Evolutionary conservation across 768 basidiomycete genomes (phyloP).

Genomic region (Termitomyces sp.): DNA sequence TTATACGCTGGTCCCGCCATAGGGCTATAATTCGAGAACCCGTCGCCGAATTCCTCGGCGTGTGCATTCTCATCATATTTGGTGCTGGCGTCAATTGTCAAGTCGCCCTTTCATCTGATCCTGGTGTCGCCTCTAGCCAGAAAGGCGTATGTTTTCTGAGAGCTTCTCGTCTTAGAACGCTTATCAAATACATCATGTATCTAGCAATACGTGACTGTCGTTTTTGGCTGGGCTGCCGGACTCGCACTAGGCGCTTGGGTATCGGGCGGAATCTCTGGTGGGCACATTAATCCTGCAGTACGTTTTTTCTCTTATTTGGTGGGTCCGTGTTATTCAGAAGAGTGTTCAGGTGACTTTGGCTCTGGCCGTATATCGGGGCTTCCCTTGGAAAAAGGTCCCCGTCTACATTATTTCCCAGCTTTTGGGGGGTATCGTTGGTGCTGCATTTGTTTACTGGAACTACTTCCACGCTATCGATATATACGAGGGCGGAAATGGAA

Average conservation of each 20-base stretch:
- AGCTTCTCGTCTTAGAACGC: neutral
- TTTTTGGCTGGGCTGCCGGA: conserved; percentile 57
- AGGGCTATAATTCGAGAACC: conserved; percentile 53
- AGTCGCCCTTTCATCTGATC: conserved; percentile 44
- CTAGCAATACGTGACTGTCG: conserved; percentile 46
- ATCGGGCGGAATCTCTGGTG: conserved; percentile 64
- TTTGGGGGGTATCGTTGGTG: conserved; percentile 61
- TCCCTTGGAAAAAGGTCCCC: conserved; percentile 82
- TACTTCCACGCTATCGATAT: conserved; percentile 69
- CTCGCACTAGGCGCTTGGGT: conserved; percentile 69
- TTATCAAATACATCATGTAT: conserved; percentile 3
- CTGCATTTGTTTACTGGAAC: conserved; percentile 59
- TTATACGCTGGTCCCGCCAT: neutral
- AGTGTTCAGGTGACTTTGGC: conserved; percentile 59
- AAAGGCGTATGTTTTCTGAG: conserved; percentile 49
- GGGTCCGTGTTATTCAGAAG: neutral
- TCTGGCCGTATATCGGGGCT: conserved; percentile 64
- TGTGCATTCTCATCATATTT: conserved; percentile 55
- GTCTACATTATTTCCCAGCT: conserved; percentile 63
- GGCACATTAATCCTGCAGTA: conserved; percentile 74
- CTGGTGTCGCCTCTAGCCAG: conserved; percentile 40
- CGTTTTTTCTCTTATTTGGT: conserved; percentile 14
- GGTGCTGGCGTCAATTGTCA: conserved; percentile 60
- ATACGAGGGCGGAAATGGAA: conserved; percentile 52
- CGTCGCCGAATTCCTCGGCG: conserved; percentile 62